phyloP scores from a whole-genome alignment of 2,329 filamentous ascomycete species.

The Gyromitra esculenta region DNA sequence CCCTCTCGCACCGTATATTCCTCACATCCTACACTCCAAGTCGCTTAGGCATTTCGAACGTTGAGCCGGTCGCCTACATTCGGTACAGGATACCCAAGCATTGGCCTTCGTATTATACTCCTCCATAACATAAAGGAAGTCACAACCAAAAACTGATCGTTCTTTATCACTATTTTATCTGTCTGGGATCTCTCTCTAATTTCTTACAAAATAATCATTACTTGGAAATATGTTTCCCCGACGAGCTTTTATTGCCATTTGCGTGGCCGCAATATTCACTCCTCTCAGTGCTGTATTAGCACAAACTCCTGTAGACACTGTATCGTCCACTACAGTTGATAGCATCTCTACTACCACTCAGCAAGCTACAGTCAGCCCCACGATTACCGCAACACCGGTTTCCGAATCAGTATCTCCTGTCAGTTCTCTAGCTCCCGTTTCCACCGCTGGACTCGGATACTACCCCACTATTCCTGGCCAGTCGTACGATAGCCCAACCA shows the following conservation, averaged over 20 bases:
- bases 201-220: constrained; percentile 14
- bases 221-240: constrained; percentile 39
- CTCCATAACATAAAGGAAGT: constrained; percentile 16
- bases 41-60: constrained; percentile 21
- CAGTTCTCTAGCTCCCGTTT: background rate
- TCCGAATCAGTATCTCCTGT: constrained; percentile 24
- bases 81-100: constrained; percentile 7
- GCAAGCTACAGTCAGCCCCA: constrained; percentile 1
- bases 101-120: background rate
- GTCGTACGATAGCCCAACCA: constrained; percentile 33
- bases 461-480: constrained; percentile 44
- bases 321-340: background rate
- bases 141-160: constrained; percentile 10
- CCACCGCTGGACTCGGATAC: constrained; percentile 39
- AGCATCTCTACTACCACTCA: background rate
- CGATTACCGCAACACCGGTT: constrained; percentile 2
- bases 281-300: constrained; percentile 41
- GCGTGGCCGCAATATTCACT: constrained; percentile 35
- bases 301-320: constrained; percentile 15
- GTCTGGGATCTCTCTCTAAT: background rate
- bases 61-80: constrained; percentile 6
- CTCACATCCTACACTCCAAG: constrained; percentile 4
- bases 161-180: background rate
- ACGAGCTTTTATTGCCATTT: constrained; percentile 40
- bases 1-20: constrained; percentile 16